Percentiles rank a stretch among this genome's conserved stretches.
Conservation (phyloP, 352 stramenopile genomes). For the Phytophthora megakarya region DNA sequence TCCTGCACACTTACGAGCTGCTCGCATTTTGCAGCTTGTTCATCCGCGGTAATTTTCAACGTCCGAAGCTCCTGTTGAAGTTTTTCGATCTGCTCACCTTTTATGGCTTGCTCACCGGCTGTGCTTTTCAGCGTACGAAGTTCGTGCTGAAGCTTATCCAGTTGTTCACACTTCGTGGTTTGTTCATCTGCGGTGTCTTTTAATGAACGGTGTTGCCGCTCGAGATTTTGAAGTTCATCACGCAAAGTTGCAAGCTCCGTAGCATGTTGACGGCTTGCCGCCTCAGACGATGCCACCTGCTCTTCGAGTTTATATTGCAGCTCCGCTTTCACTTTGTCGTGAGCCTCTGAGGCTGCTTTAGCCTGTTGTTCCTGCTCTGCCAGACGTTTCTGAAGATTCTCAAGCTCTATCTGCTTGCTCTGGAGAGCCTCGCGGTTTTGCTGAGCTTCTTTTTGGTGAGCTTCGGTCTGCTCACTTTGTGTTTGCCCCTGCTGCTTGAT, state of each 20-base stretch:
- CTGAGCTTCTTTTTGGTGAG: slow-evolving; percentile 31
- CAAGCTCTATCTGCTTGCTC: slow-evolving; percentile 30
- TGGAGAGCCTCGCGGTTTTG: slow-evolving; percentile 36
- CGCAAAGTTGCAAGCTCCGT: slow-evolving; percentile 18
- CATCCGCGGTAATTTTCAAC: slow-evolving; percentile 9
- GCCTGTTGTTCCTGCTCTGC: slow-evolving; percentile 16
- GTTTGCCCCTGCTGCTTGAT: slow-evolving; percentile 31
- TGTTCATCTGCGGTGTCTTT: slow-evolving; percentile 23
- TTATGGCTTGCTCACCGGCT: slow-evolving; percentile 16
- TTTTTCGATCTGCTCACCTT: slow-evolving; percentile 20
- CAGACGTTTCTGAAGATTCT: slow-evolving; percentile 27
- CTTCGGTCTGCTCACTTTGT: slow-evolving; percentile 25
- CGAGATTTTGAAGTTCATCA: slow-evolving; percentile 26
- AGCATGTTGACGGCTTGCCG: slow-evolving; percentile 2
- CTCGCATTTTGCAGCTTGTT: slow-evolving; percentile 16
- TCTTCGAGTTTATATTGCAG: slow-evolving; percentile 15
- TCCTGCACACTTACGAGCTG: slow-evolving; percentile 24
- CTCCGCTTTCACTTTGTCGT: slow-evolving; percentile 21
- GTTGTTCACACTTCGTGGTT: slow-evolving; percentile 17
- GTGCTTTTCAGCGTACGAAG: slow-evolving; percentile 14
- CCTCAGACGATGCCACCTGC: slow-evolving; percentile 17
- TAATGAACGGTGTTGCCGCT: slow-evolving; percentile 21
- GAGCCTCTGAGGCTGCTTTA: slow-evolving; percentile 8
- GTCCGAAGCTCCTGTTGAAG: slow-evolving; percentile 28
- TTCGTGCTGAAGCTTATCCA: slow-evolving; percentile 31